Evolutionary conservation across 768 basidiomycete species (phyloP).

Genomic region (Phlebiopsis gigantea): DNA sequence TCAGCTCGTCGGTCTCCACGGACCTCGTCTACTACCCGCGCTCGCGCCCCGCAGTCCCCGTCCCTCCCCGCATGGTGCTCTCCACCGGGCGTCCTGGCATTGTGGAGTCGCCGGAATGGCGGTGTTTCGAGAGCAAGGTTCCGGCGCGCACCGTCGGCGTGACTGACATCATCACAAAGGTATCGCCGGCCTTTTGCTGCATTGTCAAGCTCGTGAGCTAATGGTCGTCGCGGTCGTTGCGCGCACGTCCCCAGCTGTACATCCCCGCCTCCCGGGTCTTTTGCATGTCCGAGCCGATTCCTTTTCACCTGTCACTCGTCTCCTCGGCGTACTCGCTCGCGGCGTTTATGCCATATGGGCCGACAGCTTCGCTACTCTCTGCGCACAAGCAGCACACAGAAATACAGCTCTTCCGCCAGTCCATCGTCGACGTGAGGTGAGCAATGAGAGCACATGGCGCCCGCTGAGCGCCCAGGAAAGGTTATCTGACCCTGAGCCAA

Average conservation of each 20-base stretch:
- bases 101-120: conserved; percentile 45
- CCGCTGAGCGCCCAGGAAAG: background rate
- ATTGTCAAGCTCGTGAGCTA: background rate
- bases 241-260: conserved; percentile 32
- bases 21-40: conserved; percentile 64
- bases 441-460: conserved; percentile 11
- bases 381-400: conserved; percentile 37
- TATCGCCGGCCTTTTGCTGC: conserved; percentile 9
- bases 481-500: background rate
- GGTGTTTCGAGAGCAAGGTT: conserved; percentile 34
- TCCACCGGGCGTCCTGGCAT: conserved; percentile 30
- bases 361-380: conserved; percentile 30
- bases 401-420: conserved; percentile 62
- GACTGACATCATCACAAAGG: conserved; percentile 32
- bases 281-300: conserved; percentile 52
- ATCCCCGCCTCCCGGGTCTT: conserved; percentile 58
- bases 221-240: background rate
- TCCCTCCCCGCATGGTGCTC: conserved; percentile 41
- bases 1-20: conserved; percentile 38
- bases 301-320: conserved; percentile 59
- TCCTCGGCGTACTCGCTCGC: conserved; percentile 53
- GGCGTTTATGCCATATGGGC: conserved; percentile 55
- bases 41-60: conserved; percentile 48
- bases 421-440: conserved; percentile 57
- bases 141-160: conserved; percentile 16